These are phyloP conservation scores for Candida wancherniae DNA, from an alignment of 805 yeast genomes.

Conservation along the genomic window DNA sequence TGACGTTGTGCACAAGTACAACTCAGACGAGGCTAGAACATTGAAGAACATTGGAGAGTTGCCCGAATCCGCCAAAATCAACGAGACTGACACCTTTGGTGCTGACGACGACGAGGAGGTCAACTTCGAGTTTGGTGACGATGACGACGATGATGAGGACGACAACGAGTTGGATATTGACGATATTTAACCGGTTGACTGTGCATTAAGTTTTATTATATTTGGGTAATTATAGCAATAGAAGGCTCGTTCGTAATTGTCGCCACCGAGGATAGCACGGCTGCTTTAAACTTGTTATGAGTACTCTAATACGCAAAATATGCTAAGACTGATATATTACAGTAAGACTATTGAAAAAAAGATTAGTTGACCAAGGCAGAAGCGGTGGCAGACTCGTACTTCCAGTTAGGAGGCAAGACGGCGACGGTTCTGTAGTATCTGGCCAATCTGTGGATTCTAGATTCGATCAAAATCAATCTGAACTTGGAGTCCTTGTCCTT, in stretches of 20 bases:
- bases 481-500: slow-evolving; percentile 99
- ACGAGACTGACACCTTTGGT: slow-evolving; percentile 96
- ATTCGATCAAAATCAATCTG: slow-evolving; percentile 99
- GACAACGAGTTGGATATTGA: slow-evolving; percentile 82
- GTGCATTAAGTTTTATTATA: slow-evolving; percentile 5
- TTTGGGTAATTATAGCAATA: slow-evolving; percentile 1
- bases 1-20: slow-evolving; percentile 95
- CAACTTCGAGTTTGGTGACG: slow-evolving; percentile 96
- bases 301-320: neutral
- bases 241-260: too few species aligned
- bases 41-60: slow-evolving; percentile 93
- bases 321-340: slow-evolving; percentile 13
- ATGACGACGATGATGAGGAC: slow-evolving; percentile 73
- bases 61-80: slow-evolving; percentile 95
- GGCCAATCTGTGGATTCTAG: slow-evolving; percentile 99
- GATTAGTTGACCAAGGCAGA: slow-evolving; percentile 97
- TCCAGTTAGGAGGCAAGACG: slow-evolving; percentile 99
- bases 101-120: slow-evolving; percentile 96
- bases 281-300: too few species aligned
- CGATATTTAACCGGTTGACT: slow-evolving; percentile 57
- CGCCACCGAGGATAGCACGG: too few species aligned
- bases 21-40: slow-evolving; percentile 96
- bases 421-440: slow-evolving; percentile 99
- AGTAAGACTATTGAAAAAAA: slow-evolving; percentile 15
- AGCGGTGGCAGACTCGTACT: slow-evolving; percentile 99